A percentile compares a stretch with the other conserved stretches of the same genome.
phyloP scores from a whole-genome alignment of 192 early-diverging fungal genomes.

The Linnemannia exigua region DNA sequence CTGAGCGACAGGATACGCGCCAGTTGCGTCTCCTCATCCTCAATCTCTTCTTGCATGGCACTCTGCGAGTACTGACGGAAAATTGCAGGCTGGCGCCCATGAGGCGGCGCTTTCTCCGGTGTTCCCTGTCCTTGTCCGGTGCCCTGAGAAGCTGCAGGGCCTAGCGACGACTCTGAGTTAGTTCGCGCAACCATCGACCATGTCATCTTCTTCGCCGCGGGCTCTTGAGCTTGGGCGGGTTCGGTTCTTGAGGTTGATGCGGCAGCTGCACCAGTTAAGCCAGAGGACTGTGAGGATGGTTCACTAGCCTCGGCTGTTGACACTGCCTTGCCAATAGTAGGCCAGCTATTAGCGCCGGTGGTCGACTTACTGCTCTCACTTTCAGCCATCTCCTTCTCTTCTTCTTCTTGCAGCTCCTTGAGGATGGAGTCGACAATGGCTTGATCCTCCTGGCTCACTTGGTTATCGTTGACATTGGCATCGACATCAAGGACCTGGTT shows the following conservation, averaged over 20 bases:
- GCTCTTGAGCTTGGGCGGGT: neutral
- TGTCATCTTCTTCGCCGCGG: slow-evolving; percentile 19
- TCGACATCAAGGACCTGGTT: slow-evolving; percentile 43
- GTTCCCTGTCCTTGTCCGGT: neutral
- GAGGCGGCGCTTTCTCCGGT: neutral
- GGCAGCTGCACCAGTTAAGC: neutral
- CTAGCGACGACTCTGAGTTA: slow-evolving; percentile 5
- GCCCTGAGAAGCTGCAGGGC: neutral
- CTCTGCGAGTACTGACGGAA: slow-evolving; percentile 30
- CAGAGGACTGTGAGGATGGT: neutral
- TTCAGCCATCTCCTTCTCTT: neutral
- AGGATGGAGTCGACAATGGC: slow-evolving; percentile 37
- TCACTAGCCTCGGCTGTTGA: neutral
- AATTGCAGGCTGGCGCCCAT: slow-evolving; percentile 10
- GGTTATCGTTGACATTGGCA: neutral
- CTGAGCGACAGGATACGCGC: slow-evolving; percentile 49
- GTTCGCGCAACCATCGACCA: slow-evolving; percentile 49
- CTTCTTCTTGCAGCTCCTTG: slow-evolving; percentile 22
- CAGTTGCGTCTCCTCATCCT: slow-evolving; percentile 48
- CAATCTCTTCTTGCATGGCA: slow-evolving; percentile 34
- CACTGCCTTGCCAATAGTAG: slow-evolving; percentile 11
- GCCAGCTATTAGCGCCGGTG: slow-evolving; percentile 9
- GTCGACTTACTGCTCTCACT: neutral
- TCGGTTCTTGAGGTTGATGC: neutral
- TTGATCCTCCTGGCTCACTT: slow-evolving; percentile 28